Conservation (phyloP, 345 rosid genomes). For the Euphorbia tirucalli region DNA sequence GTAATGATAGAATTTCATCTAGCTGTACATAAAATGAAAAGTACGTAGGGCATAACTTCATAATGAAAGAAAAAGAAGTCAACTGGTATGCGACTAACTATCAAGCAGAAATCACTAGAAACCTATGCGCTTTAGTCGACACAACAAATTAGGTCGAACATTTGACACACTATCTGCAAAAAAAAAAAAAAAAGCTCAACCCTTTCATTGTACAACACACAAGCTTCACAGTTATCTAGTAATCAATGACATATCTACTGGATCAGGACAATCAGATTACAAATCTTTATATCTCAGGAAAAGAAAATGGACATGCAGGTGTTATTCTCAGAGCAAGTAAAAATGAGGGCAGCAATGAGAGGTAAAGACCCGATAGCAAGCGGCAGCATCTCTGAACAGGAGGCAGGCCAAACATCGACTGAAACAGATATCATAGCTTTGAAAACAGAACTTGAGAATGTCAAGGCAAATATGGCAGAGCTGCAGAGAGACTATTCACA, state of each 20-base stretch:
- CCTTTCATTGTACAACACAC: not conserved
- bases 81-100: not conserved
- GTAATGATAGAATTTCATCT: not conserved
- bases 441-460: conserved; percentile 56
- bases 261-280: not conserved
- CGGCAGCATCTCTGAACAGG: conserved; percentile 41
- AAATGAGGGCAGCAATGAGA: conserved; percentile 67
- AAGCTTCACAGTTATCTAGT: conserved; percentile 3
- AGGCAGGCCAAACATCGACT: conserved; percentile 39
- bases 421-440: conserved; percentile 47
- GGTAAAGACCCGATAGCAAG: conserved; percentile 44
- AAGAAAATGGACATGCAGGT: conserved; percentile 42
- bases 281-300: not conserved
- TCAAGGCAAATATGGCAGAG: conserved; percentile 56
- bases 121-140: not conserved
- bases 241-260: not conserved
- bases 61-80: not conserved
- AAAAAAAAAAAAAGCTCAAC: not conserved
- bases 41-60: not conserved
- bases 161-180: not conserved
- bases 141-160: not conserved
- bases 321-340: conserved; percentile 73
- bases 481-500: conserved; percentile 62
- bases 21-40: not conserved
- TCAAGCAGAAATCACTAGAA: not conserved